Evolutionary conservation across 129 eudicot species (phyloP).

Genomic region (Flaveria bidentis): DNA sequence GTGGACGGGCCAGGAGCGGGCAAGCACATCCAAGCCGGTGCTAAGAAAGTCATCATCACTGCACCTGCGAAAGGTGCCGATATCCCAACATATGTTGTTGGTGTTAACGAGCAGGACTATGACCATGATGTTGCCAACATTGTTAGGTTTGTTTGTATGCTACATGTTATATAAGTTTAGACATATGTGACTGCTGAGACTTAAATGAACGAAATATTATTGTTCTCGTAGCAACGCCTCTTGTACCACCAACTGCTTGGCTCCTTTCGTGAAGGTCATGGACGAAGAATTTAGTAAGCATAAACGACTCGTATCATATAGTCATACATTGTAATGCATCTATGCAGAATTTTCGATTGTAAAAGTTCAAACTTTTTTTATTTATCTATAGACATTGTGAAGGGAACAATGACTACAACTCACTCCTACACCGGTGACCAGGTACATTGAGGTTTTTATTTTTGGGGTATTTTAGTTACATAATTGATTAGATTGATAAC

Average conservation of each 20-base stretch:
- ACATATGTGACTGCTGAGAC: neutral
- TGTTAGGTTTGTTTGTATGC: constrained; percentile 49
- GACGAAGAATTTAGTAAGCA: constrained; percentile 84
- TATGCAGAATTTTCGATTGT: neutral
- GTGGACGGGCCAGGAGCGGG: constrained; percentile 99
- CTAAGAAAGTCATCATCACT: constrained; percentile 92
- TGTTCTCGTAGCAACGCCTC: constrained; percentile 79
- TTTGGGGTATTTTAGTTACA: no score
- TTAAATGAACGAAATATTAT: neutral
- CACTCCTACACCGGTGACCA: constrained; percentile 99
- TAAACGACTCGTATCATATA: neutral
- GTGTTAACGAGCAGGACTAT: constrained; percentile 79
- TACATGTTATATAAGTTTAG: neutral
- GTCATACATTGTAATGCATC: constrained; percentile 2
- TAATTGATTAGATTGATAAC: no score
- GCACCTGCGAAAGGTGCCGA: constrained; percentile 99
- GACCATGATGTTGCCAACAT: constrained; percentile 70
- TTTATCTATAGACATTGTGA: constrained; percentile 61
- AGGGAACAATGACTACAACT: constrained; percentile 99
- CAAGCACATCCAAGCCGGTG: constrained; percentile 97
- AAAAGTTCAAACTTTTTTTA: neutral
- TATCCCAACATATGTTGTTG: constrained; percentile 94
- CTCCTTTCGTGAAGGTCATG: constrained; percentile 89
- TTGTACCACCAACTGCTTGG: constrained; percentile 98
- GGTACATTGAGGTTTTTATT: constrained; percentile 34